Conservation (phyloP, 257 asterid species). For the Capsicum rhomboideum region DNA sequence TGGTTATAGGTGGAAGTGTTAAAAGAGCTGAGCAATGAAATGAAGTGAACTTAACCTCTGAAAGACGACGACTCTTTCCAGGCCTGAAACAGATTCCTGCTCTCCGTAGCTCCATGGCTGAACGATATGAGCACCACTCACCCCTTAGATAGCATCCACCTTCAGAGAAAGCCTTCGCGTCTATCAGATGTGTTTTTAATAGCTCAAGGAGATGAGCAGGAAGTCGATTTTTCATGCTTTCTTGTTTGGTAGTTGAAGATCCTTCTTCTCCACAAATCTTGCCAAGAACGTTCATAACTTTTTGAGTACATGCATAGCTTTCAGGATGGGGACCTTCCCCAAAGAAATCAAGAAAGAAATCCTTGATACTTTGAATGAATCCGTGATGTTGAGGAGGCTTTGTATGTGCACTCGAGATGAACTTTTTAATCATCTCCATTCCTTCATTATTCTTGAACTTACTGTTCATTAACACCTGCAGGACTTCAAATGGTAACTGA, state of each 20-base stretch:
- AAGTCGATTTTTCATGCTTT: background rate
- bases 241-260: background rate
- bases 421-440: background rate
- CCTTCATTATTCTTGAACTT: background rate
- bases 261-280: background rate
- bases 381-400: background rate
- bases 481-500: slow-evolving; percentile 7
- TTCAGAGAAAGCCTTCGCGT: background rate
- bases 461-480: background rate
- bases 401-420: background rate
- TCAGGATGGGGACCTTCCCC: background rate
- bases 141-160: background rate
- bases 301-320: background rate
- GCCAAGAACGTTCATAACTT: background rate
- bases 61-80: background rate
- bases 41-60: background rate
- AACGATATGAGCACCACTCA: slow-evolving; percentile 1
- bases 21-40: background rate
- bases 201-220: slow-evolving; percentile 1
- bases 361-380: background rate
- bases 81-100: background rate
- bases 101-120: background rate
- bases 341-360: background rate
- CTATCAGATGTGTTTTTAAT: background rate
- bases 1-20: background rate